These are phyloP conservation scores for Vicia villosa DNA, from an alignment of 306 rosid species.

Conservation along the genomic window DNA sequence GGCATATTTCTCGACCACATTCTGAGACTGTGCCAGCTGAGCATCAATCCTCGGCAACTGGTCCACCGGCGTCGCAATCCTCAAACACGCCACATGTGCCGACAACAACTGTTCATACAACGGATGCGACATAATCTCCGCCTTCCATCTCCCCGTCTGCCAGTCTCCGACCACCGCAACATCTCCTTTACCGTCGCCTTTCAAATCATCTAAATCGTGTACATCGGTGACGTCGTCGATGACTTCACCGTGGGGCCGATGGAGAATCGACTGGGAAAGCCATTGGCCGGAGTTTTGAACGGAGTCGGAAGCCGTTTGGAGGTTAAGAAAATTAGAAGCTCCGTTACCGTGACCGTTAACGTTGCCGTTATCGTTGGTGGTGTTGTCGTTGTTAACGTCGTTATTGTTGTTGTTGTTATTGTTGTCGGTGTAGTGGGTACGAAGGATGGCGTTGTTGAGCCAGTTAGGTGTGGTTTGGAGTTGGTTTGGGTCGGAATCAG, in stretches of 20 bases:
- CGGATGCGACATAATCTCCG: slow-evolving; percentile 88
- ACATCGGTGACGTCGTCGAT: slow-evolving; percentile 50
- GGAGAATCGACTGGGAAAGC: slow-evolving; percentile 82
- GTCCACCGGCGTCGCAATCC: slow-evolving; percentile 98
- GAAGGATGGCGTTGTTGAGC: slow-evolving; percentile 82
- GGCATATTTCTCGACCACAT: slow-evolving; percentile 91
- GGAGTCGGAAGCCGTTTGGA: slow-evolving; percentile 64
- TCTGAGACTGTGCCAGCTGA: slow-evolving; percentile 94
- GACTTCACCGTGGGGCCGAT: slow-evolving; percentile 68
- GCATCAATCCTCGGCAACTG: slow-evolving; percentile 98
- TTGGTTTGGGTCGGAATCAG: slow-evolving; percentile 43
- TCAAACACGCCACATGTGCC: slow-evolving; percentile 91
- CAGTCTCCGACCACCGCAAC: slow-evolving; percentile 49
- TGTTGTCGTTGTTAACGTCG: neutral
- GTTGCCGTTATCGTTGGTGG: neutral
- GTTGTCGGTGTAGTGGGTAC: slow-evolving; percentile 49
- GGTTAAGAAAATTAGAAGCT: slow-evolving; percentile 68
- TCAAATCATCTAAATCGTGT: slow-evolving; percentile 53
- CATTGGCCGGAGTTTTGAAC: slow-evolving; percentile 44
- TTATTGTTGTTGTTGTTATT: neutral
- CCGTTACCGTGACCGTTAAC: neutral
- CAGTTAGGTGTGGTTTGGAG: slow-evolving; percentile 80
- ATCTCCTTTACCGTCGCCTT: slow-evolving; percentile 35
- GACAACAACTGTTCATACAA: slow-evolving; percentile 89
- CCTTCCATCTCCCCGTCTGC: slow-evolving; percentile 83